A percentile compares a stretch with the other conserved stretches of the same genome.
Evolutionary conservation across 192 early-diverging fungal species (phyloP).

Genomic region (Linnemannia elongata): DNA sequence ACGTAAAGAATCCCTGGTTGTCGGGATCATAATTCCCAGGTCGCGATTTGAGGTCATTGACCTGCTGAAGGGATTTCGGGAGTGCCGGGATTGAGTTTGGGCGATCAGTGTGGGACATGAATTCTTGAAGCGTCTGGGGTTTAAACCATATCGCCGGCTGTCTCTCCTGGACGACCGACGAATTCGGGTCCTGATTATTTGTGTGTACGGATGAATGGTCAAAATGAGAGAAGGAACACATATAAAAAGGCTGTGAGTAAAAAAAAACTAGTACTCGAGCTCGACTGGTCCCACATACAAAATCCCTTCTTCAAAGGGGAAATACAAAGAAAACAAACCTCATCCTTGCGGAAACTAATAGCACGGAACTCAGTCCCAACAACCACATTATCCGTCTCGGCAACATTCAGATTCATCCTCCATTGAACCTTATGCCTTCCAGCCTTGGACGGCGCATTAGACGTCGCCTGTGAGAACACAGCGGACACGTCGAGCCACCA

Average conservation of each 20-base stretch:
- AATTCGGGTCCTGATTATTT: conserved; percentile 3
- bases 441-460: neutral
- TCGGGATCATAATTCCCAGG: conserved; percentile 13
- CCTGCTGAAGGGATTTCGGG: neutral
- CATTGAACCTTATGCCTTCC: conserved; percentile 21
- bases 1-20: conserved; percentile 26
- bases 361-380: conserved; percentile 32
- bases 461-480: neutral
- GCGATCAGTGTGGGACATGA: conserved; percentile 34
- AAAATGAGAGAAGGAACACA: neutral
- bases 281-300: neutral
- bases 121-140: conserved; percentile 17
- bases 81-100: conserved; percentile 10
- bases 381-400: conserved; percentile 1
- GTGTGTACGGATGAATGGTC: neutral
- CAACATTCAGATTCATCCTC: conserved; percentile 13
- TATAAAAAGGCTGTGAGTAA: neutral
- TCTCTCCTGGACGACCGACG: neutral
- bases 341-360: conserved; percentile 7
- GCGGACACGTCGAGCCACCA: conserved; percentile 27
- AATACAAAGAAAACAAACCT: neutral
- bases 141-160: conserved; percentile 1
- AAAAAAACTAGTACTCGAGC: neutral
- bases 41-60: neutral
- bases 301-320: too few species aligned